Conservation (phyloP, 208 protist genomes). For the Acanthamoeba royreba region DNA sequence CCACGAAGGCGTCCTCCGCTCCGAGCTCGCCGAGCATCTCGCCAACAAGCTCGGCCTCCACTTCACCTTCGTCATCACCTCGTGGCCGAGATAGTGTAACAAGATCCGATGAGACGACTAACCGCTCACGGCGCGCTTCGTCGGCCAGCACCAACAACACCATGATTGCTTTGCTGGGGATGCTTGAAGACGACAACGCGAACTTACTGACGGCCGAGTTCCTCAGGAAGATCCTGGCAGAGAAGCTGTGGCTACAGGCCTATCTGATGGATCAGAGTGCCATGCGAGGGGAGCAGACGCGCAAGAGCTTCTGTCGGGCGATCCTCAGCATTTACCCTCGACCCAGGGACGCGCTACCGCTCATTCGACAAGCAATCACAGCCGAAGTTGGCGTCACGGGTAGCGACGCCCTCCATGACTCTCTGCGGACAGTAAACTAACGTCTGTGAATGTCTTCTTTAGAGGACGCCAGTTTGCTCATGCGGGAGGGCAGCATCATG, state of each 20-base stretch:
- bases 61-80: not conserved
- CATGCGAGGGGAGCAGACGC: not conserved
- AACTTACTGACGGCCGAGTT: not conserved
- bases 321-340: not conserved
- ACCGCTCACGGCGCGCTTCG: no score
- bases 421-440: no score
- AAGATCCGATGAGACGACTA: no score
- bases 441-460: no score
- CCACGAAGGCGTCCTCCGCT: no score
- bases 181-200: not conserved
- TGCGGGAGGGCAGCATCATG: slow-evolving; percentile 18
- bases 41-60: not conserved
- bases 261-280: not conserved
- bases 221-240: not conserved
- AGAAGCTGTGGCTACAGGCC: not conserved
- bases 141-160: no score
- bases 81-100: no score
- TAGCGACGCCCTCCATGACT: no score
- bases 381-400: not conserved
- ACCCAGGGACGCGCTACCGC: not conserved
- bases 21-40: no score
- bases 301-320: not conserved
- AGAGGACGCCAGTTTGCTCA: not conserved
- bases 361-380: not conserved
- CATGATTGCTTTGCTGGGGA: not conserved